Percentiles rank a stretch among this genome's conserved stretches.
Evolutionary conservation across 148 eudicot genomes (phyloP).

Genomic region (Nyssa sinensis): DNA sequence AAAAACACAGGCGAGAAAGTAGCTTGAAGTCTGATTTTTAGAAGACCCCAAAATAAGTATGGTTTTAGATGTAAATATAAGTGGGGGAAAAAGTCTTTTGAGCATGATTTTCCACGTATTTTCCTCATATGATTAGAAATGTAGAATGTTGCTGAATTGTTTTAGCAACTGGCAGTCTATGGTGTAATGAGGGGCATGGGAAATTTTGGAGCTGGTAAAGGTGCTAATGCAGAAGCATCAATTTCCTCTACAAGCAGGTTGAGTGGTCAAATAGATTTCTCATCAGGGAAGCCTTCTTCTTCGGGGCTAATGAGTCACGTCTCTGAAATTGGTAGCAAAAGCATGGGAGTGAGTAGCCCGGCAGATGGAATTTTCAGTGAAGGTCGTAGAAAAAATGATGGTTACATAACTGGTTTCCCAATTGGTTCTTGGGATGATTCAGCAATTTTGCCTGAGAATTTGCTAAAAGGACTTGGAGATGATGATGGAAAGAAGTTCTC

Average conservation of each 20-base stretch:
- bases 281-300: slow-evolving; percentile 44
- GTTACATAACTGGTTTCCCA: slow-evolving; percentile 36
- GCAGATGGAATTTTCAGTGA: slow-evolving; percentile 22
- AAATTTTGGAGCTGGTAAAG: slow-evolving; percentile 36
- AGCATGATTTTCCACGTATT: neutral
- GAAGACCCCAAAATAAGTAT: too few relatives aligned
- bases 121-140: neutral
- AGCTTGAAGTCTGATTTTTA: too few relatives aligned
- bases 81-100: neutral
- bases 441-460: slow-evolving; percentile 47
- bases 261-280: slow-evolving; percentile 36
- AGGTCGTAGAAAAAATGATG: slow-evolving; percentile 18
- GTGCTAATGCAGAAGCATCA: slow-evolving; percentile 28
- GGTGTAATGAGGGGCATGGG: slow-evolving; percentile 46
- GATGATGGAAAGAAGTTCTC: slow-evolving; percentile 39
- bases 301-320: slow-evolving; percentile 39
- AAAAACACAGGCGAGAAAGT: too few relatives aligned
- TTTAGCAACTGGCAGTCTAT: slow-evolving; percentile 44
- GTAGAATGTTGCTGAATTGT: slow-evolving; percentile 6
- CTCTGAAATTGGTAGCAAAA: slow-evolving; percentile 40
- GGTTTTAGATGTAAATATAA: slow-evolving; percentile 5
- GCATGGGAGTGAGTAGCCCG: slow-evolving; percentile 28
- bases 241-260: slow-evolving; percentile 39
- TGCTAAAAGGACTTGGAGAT: slow-evolving; percentile 44
- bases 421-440: slow-evolving; percentile 74